Conservation (phyloP, 306 rosid species). For the cucumber (Cucumis sativus) region Cucumber_9930_V3 NC_026660.2:7265001-7265500, state of each 20-base stretch:
- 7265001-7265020: constrained; percentile 63
- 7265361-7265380: constrained; percentile 34
- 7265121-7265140: constrained; percentile 24
- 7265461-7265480: background rate
- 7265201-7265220: constrained; percentile 95
- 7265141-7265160: too few relatives aligned
- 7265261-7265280: constrained; percentile 53
- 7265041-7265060: constrained; percentile 81
- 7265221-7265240: constrained; percentile 65
- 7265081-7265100: constrained; percentile 39
- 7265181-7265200: constrained; percentile 3
- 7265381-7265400: constrained; percentile 25
- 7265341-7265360: constrained; percentile 28
- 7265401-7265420: constrained; percentile 32
- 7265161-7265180: background rate
- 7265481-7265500: constrained; percentile 37
- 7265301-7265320: constrained; percentile 70
- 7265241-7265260: constrained; percentile 49
- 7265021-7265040: constrained; percentile 81
- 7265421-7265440: constrained; percentile 26
- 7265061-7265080: constrained; percentile 55
- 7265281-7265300: constrained; percentile 70
- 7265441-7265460: background rate
- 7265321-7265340: constrained; percentile 80
- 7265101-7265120: constrained; percentile 62